Base-by-base conservation (phyloP, 2,329 filamentous ascomycete genomes). In the Claviceps pazoutovae region DNA sequence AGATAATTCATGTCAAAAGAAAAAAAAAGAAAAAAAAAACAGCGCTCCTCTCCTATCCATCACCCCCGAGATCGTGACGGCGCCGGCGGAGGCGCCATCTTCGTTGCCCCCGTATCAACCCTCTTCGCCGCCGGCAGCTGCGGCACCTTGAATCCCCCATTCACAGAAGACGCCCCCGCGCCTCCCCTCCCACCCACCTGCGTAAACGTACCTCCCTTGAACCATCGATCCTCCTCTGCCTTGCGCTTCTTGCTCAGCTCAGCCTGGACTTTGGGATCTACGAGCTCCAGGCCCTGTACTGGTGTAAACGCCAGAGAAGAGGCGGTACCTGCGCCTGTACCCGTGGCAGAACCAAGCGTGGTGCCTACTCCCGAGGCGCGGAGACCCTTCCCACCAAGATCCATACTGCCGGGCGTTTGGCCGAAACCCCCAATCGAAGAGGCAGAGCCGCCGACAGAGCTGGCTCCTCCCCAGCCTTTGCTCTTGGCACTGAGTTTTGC, bases 151-250 rank as follows among this genome's bases (percentile, higher is more conserved):
- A 96, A 95, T 1, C 80, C 84, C 11, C 74, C 80, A 49, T 56
- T 55, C 43, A 48, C 63, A 49, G 57, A 57, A 56, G 79, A 79
- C 56, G 79, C 79, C 11, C 62, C 66, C 4, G 14, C 26, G 42
- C 11, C 42, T 8, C 44, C 44, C 14, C 72, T 71, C 9, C 82
- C 82, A 52, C 9, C 30, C 30, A 95, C 79, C 66, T 96, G 90
- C 8, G 93, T 96, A 63, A 98, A 98, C 0, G 88, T 90, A n/a
- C 93, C 93, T 46, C 88, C 87, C 68, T 93, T 95, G 74, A 98
- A 98, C 84, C 89, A 98, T 39, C 88, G 76, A 64, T 97, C 91
- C 64, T 95, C 88, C 57, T 97, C 93, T 0, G 88, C 90, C 66
- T 95, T 94, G 56, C 89, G 76, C 73, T 97, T 97, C 60, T 88